phyloP scores from a whole-genome alignment of 257 asterid genomes.

The Solanum pennellii region DNA sequence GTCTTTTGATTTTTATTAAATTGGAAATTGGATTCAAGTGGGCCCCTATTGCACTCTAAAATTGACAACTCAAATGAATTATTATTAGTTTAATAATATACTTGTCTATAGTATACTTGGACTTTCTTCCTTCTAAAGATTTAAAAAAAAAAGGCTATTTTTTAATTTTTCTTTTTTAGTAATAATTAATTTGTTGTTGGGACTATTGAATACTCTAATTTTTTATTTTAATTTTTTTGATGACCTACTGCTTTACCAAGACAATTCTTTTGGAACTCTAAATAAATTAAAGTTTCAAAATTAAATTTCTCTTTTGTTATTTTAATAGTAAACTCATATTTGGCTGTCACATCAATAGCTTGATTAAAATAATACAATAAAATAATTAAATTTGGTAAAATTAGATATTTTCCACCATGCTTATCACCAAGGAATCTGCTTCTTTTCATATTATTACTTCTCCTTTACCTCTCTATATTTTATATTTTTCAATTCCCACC shows the following conservation, averaged over 20 bases:
- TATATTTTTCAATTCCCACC: background rate
- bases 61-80: background rate
- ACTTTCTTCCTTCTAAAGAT: background rate
- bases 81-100: background rate
- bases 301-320: background rate
- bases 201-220: background rate
- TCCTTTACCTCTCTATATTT: background rate
- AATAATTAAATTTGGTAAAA: background rate
- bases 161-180: too few relatives aligned
- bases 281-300: conserved; percentile 10
- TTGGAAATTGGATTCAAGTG: background rate
- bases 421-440: conserved; percentile 11
- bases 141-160: background rate
- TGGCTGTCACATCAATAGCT: background rate
- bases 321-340: background rate
- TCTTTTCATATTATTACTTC: background rate
- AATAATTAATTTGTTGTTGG: background rate
- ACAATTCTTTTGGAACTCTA: conserved; percentile 27
- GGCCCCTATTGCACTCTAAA: background rate
- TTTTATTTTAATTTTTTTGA: background rate
- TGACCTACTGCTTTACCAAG: conserved; percentile 22
- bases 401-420: conserved; percentile 14
- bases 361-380: background rate
- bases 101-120: background rate
- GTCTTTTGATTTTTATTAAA: background rate